phyloP scores from a whole-genome alignment of 208 protist species.

The Wallacemonas rigidus region DNA sequence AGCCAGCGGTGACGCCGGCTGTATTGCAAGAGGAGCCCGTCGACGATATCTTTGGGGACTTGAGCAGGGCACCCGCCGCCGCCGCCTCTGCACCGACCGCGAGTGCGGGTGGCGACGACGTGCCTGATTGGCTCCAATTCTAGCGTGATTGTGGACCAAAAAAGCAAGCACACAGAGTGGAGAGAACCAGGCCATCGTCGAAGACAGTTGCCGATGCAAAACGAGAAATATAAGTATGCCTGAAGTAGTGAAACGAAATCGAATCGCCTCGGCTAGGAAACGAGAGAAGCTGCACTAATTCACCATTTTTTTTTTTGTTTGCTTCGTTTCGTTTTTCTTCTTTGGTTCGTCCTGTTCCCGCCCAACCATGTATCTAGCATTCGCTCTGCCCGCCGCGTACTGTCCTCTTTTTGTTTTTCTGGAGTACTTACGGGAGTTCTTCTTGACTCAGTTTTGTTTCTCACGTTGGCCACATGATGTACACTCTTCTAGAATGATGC shows the following conservation, averaged over 20 bases:
- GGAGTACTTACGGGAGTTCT: too few species aligned
- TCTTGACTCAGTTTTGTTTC: too few species aligned
- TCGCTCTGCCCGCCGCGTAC: too few species aligned
- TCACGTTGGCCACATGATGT: too few species aligned
- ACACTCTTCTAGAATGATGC: too few species aligned
- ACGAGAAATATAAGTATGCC: too few species aligned
- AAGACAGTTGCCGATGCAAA: too few species aligned
- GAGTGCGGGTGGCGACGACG: constrained; percentile 35
- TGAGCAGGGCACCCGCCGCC: constrained; percentile 13
- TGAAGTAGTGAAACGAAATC: background rate
- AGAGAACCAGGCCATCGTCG: background rate
- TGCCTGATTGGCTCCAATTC: constrained; percentile 53
- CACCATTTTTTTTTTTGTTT: constrained; percentile 10
- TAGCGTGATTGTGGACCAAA: constrained; percentile 14
- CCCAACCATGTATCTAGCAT: too few species aligned
- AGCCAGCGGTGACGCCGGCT: background rate
- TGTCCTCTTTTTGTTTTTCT: too few species aligned
- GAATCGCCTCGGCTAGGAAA: too few species aligned
- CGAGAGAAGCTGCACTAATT: background rate
- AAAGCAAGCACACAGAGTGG: background rate
- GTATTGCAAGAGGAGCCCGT: constrained; percentile 9
- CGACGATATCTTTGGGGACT: constrained; percentile 22
- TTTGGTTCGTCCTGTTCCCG: too few species aligned
- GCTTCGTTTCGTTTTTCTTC: constrained; percentile 2
- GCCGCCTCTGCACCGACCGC: constrained; percentile 8